These are phyloP conservation scores for Vitis hybrid DNA, from an alignment of 177 flowering plant genomes.

Conservation along the genomic window DNA sequence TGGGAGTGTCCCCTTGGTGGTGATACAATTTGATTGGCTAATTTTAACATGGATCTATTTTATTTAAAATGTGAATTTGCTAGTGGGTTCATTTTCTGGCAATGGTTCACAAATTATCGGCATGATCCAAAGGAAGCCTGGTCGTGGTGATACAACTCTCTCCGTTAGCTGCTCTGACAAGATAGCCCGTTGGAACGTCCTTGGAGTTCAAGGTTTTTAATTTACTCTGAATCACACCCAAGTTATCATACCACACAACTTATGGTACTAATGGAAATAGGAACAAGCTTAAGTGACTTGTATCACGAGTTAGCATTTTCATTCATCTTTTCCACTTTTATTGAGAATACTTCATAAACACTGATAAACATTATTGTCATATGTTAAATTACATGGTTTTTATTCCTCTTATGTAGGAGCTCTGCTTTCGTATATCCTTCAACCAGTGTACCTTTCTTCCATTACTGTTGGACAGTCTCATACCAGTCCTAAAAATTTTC, in stretches of 20 bases:
- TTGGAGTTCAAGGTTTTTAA: conserved; percentile 87
- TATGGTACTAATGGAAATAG: too few species aligned
- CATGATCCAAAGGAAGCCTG: conserved; percentile 90
- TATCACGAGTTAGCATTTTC: too few species aligned
- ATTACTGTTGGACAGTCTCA: conserved; percentile 63
- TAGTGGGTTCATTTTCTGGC: conserved; percentile 27
- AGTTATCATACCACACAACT: too few species aligned
- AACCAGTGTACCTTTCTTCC: conserved; percentile 82
- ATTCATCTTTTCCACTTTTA: neutral
- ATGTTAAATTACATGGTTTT: neutral
- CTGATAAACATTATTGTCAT: neutral
- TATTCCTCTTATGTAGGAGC: conserved; percentile 52
- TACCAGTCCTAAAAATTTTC: conserved; percentile 26
- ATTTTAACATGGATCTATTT: neutral
- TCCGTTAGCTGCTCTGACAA: conserved; percentile 98
- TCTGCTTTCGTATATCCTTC: conserved; percentile 76
- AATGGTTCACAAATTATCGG: conserved; percentile 31
- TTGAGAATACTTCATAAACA: neutral
- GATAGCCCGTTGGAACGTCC: conserved; percentile 93
- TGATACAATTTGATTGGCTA: too few species aligned
- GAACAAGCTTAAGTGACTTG: too few species aligned
- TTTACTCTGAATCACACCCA: neutral
- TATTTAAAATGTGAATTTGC: neutral
- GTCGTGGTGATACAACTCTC: conserved; percentile 92
- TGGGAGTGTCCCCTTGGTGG: too few species aligned